A percentile compares a stretch with the other conserved stretches of the same genome.
Evolutionary conservation across 169 alveolate species (phyloP).

Genomic region (Cryptosporidium xiaoi): DNA sequence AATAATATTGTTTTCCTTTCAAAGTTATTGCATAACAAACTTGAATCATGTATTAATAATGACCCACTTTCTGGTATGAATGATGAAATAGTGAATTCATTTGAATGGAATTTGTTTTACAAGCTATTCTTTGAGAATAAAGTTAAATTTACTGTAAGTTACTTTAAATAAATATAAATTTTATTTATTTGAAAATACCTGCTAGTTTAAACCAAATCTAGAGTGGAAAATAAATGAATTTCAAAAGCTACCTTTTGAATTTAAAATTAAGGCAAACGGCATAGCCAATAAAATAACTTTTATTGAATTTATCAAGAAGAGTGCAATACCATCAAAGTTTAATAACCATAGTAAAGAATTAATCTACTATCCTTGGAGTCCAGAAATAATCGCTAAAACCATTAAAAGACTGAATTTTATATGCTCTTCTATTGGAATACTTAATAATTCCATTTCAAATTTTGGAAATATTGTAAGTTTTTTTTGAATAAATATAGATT

Average conservation of each 20-base stretch:
- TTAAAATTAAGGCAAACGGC: slow-evolving; percentile 20
- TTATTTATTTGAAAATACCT: background rate
- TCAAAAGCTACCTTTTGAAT: slow-evolving; percentile 6
- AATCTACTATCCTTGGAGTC: slow-evolving; percentile 27
- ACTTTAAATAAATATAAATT: background rate
- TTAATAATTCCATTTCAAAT: slow-evolving; percentile 17
- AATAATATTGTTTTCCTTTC: background rate
- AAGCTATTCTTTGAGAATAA: slow-evolving; percentile 5
- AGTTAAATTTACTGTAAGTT: slow-evolving; percentile 13
- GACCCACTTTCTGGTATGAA: slow-evolving; percentile 61
- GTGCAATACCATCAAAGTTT: too few relatives aligned
- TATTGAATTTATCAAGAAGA: background rate
- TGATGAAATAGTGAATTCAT: background rate
- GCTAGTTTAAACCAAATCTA: slow-evolving; percentile 17
- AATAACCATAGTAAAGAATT: too few relatives aligned
- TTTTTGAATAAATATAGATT: background rate
- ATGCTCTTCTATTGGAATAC: slow-evolving; percentile 16
- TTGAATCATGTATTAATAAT: background rate
- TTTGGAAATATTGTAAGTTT: slow-evolving; percentile 67
- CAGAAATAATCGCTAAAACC: slow-evolving; percentile 31
- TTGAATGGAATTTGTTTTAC: slow-evolving; percentile 22
- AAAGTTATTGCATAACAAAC: background rate
- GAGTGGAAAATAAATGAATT: slow-evolving; percentile 38
- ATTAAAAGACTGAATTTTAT: slow-evolving; percentile 6
- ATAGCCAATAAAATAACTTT: slow-evolving; percentile 3